Base-by-base conservation (phyloP, 2,329 filamentous ascomycete genomes). In the Bipolaris oryzae region DNA sequence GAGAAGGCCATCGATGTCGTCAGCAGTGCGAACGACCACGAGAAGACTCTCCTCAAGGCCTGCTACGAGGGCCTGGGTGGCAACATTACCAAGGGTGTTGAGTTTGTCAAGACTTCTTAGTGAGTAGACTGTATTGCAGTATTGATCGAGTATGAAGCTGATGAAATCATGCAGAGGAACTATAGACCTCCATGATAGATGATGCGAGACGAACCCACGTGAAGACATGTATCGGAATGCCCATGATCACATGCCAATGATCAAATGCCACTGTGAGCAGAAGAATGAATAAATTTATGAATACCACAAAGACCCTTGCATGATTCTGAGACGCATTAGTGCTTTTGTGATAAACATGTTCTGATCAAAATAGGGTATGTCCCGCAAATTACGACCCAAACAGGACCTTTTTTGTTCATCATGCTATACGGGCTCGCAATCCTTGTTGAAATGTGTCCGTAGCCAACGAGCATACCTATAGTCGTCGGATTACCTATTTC, bases 21-120 rank as follows among this genome's bases (percentile, higher is more conserved):
- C 66, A 84, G 83, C 71, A 84, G 84, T 63, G 87, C 92, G 74
- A 92, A 89, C 74, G 89, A 92, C 45, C 87, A 92, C 81, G 95
- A 98, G 87, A 90, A 96, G 88, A 87, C 85, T 73, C 87, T 98
- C 64, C 85, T 98, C 71, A 83, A 89, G 71, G 88, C 86, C 74
- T 87, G 85, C 77, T 84, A 90, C 76, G 82, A 86, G 69, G 94
- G 89, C 67, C 87, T 98, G 62, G 90, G 92, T 84, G 89, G 87
- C 81, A 98, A 98, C 83, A 96, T 99, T 77, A 81, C 86, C 74
- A 97, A 98, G 87, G 95, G 95, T 76, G 83, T 97, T 75, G 87
- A 88, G 76, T 99, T 98, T 77, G 89, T 89, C 79, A 85, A 90
- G 83, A 93, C 92, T 34, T 64, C 68, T 53, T 76, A 77, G 74